phyloP scores from a whole-genome alignment of 495 filamentous ascomycete species.

The Aspergillus carlsbadensis region DNA sequence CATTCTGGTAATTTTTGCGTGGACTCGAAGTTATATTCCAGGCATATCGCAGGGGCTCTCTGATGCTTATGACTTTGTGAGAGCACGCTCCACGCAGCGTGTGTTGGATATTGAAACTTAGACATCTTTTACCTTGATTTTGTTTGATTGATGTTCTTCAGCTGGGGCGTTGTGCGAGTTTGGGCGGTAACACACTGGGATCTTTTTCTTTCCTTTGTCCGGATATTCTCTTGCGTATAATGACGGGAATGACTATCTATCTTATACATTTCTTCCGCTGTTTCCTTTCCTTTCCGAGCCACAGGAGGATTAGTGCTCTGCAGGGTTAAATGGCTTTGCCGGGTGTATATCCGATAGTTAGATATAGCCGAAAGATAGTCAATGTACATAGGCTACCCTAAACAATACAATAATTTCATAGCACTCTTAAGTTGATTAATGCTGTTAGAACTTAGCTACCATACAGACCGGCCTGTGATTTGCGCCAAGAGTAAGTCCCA shows the following conservation, averaged over 20 bases:
- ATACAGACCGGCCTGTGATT: neutral
- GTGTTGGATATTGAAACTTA: conserved; percentile 38
- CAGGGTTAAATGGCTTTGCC: no score
- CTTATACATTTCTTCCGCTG: neutral
- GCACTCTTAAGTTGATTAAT: no score
- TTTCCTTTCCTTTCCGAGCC: neutral
- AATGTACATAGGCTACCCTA: no score
- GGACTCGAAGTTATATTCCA: conserved; percentile 61
- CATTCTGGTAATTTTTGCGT: conserved; percentile 61
- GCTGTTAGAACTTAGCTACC: no score
- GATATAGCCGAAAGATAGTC: no score
- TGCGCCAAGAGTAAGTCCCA: conserved; percentile 11
- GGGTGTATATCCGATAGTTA: no score
- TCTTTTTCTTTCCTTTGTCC: conserved; percentile 20
- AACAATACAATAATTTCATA: no score
- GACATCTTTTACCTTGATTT: conserved; percentile 15
- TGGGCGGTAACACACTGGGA: conserved; percentile 23
- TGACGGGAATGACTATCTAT: conserved; percentile 39
- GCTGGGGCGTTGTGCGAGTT: conserved; percentile 24
- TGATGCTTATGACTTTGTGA: conserved; percentile 44
- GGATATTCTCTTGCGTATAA: conserved; percentile 33
- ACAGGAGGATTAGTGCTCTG: no score
- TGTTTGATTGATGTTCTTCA: conserved; percentile 21
- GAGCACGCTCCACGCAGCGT: conserved; percentile 42
- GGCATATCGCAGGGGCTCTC: conserved; percentile 49